phyloP scores from a whole-genome alignment of 805 yeast genomes.

The Wickerhamiella musiphila region DNA sequence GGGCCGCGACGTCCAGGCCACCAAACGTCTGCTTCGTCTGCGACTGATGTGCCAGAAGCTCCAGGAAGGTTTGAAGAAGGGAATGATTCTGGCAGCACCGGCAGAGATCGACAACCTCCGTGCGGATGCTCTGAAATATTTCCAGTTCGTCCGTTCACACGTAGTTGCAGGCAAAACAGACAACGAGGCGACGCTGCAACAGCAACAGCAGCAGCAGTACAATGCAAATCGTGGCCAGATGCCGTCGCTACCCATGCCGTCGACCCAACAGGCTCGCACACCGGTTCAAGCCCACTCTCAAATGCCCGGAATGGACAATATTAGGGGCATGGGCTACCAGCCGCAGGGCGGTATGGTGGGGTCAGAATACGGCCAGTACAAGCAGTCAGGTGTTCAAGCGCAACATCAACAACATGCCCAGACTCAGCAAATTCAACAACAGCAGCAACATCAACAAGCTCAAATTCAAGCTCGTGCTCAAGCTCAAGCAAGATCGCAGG shows the following conservation, averaged over 20 bases:
- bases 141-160: constrained; percentile 47
- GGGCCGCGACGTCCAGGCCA: constrained; percentile 47
- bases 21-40: constrained; percentile 50
- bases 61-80: constrained; percentile 41
- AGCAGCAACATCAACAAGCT: background rate
- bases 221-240: background rate
- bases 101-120: constrained; percentile 53
- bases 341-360: background rate
- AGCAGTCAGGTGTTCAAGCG: background rate
- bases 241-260: background rate
- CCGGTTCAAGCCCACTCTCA: background rate
- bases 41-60: constrained; percentile 1
- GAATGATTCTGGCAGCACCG: constrained; percentile 49
- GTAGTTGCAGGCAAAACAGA: constrained; percentile 24
- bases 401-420: constrained; percentile 1
- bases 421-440: background rate
- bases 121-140: constrained; percentile 52
- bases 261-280: constrained; percentile 1
- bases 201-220: constrained; percentile 1
- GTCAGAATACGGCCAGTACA: background rate
- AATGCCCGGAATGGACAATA: background rate
- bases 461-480: constrained; percentile 6
- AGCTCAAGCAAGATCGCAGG: background rate
- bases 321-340: background rate
- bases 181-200: constrained; percentile 7